phyloP scores from a whole-genome alignment of 805 yeast genomes.

The Isabelozyma heimii region DNA sequence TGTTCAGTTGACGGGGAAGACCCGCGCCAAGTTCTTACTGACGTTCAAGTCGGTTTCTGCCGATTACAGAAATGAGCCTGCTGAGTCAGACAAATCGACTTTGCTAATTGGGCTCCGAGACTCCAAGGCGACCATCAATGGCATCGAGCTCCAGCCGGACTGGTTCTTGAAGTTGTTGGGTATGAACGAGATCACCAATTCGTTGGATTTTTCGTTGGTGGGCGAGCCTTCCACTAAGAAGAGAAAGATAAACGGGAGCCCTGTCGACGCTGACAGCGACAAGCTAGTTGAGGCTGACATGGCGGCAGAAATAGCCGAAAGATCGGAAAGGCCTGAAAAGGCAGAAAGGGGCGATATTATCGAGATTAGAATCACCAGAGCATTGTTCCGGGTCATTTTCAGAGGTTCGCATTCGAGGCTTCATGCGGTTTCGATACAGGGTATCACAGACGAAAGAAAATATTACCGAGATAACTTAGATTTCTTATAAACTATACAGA shows the following conservation, averaged over 20 bases:
- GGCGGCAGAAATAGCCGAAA: neutral
- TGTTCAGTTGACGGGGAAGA: conserved; percentile 22
- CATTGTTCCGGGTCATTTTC: conserved; percentile 40
- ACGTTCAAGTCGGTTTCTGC: conserved; percentile 19
- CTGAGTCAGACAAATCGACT: conserved; percentile 15
- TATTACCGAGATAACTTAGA: conserved; percentile 4
- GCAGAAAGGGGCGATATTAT: conserved; percentile 25
- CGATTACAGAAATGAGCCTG: conserved; percentile 12
- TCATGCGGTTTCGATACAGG: conserved; percentile 29
- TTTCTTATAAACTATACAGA: conserved; percentile 5
- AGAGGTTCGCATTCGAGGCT: conserved; percentile 20
- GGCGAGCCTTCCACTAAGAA: conserved; percentile 5
- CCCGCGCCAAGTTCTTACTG: conserved; percentile 18
- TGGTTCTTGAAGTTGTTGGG: conserved; percentile 34
- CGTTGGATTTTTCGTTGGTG: neutral
- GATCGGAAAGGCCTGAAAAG: neutral
- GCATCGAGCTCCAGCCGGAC: conserved; percentile 27
- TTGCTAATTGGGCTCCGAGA: conserved; percentile 24
- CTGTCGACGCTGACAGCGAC: too few relatives aligned
- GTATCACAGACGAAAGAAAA: conserved; percentile 19
- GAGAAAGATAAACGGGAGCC: conserved; percentile 2
- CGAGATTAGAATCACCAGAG: conserved; percentile 39
- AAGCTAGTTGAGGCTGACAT: neutral
- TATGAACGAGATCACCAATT: conserved; percentile 2
- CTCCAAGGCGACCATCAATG: conserved; percentile 31